Evolutionary conservation across 257 asterid species (phyloP), one percentile per base, ranked within the genome.

Genomic region (Cruciata laevipes): DNA sequence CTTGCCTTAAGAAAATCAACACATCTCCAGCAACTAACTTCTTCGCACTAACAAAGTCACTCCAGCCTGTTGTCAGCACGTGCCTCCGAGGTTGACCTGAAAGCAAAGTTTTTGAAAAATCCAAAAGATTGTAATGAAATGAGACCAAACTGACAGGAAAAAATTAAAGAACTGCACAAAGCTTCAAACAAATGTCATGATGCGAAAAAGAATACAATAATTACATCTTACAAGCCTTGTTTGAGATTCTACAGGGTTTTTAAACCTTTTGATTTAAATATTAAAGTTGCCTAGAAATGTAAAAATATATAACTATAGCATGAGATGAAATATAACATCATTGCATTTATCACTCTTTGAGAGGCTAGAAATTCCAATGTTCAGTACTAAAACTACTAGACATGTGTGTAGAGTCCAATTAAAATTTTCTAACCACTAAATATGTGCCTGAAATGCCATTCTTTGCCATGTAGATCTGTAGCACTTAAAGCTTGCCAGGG

Each of bases 1-100:
- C 79, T 73, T 79, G 86, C 99, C 99, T 85, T 73, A 94, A 75
- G 82, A 94, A 94, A 73, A 94, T 94, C 66, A 94, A 94, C 61
- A 97, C 95, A 83, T 94, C 99, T 71, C 99, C 97, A 12, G 99
- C 95, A 65, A 84, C 95, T 73, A 94, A 72, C 71, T 90, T 94
- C 80, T 94, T 94, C 57, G 97, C 89, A 81, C 96, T 90, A 65
- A 94, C 96, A 76, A 90, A 94, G 30, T 84, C 90, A 80, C 99
- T 94, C 99, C 99, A 94, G 69, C 99, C 99, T 59, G 97, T 94
- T 55, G 99, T 94, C 83, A 94, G 84, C 74, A 94, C 85, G 79
- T 94, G 99, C 37, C 99, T 95, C 81, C 90, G 87, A 53, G 99
- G 99, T 81, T 94, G 99, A 75, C 99, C 99, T 94, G 87, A 76